Conservation (phyloP, 495 filamentous ascomycete species). For the Penicillium pancosmium region DNA sequence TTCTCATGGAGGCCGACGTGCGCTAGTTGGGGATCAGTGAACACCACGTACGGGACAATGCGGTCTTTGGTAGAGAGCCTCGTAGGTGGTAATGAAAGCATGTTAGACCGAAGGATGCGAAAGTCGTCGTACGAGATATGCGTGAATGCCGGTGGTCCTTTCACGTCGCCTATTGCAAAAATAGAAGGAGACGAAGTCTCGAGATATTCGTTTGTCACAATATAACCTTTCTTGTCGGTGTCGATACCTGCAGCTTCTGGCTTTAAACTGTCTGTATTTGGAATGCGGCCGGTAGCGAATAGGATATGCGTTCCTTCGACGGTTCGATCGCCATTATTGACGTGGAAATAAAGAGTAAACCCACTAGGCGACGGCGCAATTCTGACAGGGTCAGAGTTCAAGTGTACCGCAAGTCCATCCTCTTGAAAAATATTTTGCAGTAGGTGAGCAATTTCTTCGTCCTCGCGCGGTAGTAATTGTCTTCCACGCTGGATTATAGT, state of each 20-base stretch:
- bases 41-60: slow-evolving; percentile 51
- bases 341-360: slow-evolving; percentile 14
- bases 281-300: slow-evolving; percentile 47
- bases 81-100: slow-evolving; percentile 20
- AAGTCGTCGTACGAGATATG: slow-evolving; percentile 60
- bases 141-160: slow-evolving; percentile 56
- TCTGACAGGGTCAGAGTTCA: slow-evolving; percentile 24
- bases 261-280: slow-evolving; percentile 22
- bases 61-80: slow-evolving; percentile 33
- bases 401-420: slow-evolving; percentile 22
- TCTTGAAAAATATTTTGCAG: too few relatives aligned
- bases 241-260: slow-evolving; percentile 33
- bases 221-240: slow-evolving; percentile 38
- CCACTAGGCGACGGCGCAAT: slow-evolving; percentile 13
- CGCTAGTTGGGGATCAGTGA: slow-evolving; percentile 55
- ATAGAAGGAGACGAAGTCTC: slow-evolving; percentile 36
- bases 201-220: slow-evolving; percentile 33
- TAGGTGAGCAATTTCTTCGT: too few relatives aligned
- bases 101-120: slow-evolving; percentile 49
- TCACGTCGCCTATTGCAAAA: slow-evolving; percentile 54
- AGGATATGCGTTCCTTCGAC: slow-evolving; percentile 38
- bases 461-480: slow-evolving; percentile 40
- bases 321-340: slow-evolving; percentile 17
- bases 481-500: slow-evolving; percentile 46
- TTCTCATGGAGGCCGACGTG: slow-evolving; percentile 49